These are phyloP conservation scores for Parascedosporium putredinis DNA, from an alignment of 2,329 filamentous ascomycete genomes.

Conservation along the genomic window DNA sequence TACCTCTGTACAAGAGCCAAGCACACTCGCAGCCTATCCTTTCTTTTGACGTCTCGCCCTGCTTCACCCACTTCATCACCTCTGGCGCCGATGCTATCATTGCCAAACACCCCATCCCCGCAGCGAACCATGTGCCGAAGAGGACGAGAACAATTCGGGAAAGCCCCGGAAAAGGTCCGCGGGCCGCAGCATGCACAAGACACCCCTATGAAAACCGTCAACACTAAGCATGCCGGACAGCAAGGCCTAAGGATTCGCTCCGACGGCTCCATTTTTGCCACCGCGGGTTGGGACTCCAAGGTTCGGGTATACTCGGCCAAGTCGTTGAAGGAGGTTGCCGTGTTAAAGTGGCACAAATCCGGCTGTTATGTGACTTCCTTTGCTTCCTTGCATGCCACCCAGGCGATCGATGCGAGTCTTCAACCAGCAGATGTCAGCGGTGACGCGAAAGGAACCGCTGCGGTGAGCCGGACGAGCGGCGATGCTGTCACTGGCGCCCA, in stretches of 20 bases:
- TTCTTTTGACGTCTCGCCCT: constrained; percentile 51
- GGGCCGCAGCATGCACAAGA: constrained; percentile 20
- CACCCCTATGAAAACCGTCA: constrained; percentile 50
- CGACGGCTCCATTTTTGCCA: constrained; percentile 76
- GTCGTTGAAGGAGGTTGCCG: constrained; percentile 76
- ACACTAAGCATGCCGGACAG: constrained; percentile 86
- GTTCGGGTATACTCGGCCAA: constrained; percentile 72
- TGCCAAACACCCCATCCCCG: constrained; percentile 61
- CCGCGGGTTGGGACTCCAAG: constrained; percentile 83
- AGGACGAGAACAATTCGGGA: constrained; percentile 3
- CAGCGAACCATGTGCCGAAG: not conserved
- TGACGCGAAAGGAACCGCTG: too few relatives aligned
- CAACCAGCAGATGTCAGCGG: constrained; percentile 12
- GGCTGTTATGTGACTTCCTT: constrained; percentile 79
- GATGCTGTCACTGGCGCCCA: not conserved
- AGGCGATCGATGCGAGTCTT: too few relatives aligned
- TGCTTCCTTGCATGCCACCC: constrained; percentile 24
- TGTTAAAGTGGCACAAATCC: constrained; percentile 87
- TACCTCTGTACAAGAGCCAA: constrained; percentile 50
- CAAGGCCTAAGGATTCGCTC: constrained; percentile 68
- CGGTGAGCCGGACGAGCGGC: too few relatives aligned
- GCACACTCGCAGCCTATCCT: constrained; percentile 73
- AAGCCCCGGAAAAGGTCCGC: not conserved
- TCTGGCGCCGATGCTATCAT: constrained; percentile 74
- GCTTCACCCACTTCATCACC: constrained; percentile 56